Conservation (phyloP, 345 rosid genomes). For the Gossypium arboreum region DNA sequence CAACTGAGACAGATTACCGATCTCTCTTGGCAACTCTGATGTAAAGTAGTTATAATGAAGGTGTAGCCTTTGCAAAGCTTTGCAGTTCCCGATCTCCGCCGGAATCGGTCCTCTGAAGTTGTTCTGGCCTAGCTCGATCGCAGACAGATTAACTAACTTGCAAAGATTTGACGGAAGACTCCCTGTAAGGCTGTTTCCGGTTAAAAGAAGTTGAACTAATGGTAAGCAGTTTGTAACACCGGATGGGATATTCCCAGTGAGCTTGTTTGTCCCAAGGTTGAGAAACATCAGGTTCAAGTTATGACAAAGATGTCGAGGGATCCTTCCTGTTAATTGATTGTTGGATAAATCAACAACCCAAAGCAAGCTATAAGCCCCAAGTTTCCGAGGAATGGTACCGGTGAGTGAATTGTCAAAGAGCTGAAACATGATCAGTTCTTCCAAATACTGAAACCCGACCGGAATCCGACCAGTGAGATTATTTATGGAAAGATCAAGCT, state of each 20-base stretch:
- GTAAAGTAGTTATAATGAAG: conserved; percentile 56
- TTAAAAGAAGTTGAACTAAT: conserved; percentile 60
- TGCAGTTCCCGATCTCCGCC: conserved; percentile 57
- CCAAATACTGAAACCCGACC: conserved; percentile 59
- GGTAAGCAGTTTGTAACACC: conserved; percentile 55
- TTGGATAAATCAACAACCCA: conserved; percentile 82
- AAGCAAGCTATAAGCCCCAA: conserved; percentile 58
- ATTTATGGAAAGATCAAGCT: conserved; percentile 85
- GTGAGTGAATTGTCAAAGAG: conserved; percentile 64
- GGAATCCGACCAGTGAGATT: conserved; percentile 66
- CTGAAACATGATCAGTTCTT: conserved; percentile 57
- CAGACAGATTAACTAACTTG: conserved; percentile 52
- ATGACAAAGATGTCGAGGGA: conserved; percentile 66
- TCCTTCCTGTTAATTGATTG: conserved; percentile 56
- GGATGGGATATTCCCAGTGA: conserved; percentile 63
- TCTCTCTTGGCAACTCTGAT: conserved; percentile 65
- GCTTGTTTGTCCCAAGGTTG: conserved; percentile 67
- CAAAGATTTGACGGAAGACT: conserved; percentile 64
- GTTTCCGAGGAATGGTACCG: conserved; percentile 65
- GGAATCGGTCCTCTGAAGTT: conserved; percentile 63
- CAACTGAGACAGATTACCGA: conserved; percentile 60
- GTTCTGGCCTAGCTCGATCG: conserved; percentile 70
- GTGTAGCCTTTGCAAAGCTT: conserved; percentile 57
- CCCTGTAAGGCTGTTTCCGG: conserved; percentile 54
- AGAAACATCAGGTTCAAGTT: conserved; percentile 50